phyloP scores from a whole-genome alignment of 768 basidiomycete species.

The Leccinum truebloodii region DNA sequence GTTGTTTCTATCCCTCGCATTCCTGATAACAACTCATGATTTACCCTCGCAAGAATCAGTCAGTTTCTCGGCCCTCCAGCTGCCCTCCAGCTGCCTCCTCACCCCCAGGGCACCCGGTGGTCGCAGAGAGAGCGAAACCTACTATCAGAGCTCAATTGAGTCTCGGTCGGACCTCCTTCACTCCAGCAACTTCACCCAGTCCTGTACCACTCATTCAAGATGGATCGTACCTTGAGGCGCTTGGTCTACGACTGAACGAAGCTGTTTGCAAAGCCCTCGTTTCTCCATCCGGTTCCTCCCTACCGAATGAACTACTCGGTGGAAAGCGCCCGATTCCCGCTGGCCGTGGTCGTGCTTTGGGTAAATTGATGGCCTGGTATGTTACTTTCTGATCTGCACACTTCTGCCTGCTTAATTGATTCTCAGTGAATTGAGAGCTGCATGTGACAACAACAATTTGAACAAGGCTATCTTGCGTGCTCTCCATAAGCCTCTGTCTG shows the following conservation, averaged over 20 bases:
- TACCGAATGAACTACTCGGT: constrained; percentile 51
- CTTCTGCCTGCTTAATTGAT: constrained; percentile 15
- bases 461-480: constrained; percentile 70
- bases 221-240: constrained; percentile 76
- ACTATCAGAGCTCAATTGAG: constrained; percentile 60
- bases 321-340: constrained; percentile 74
- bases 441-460: constrained; percentile 62
- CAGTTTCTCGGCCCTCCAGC: constrained; percentile 64
- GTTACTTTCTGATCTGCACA: constrained; percentile 31
- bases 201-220: constrained; percentile 62
- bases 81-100: constrained; percentile 60
- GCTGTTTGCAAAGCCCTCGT: constrained; percentile 75
- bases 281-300: constrained; percentile 58
- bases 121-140: constrained; percentile 50
- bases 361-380: constrained; percentile 69
- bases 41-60: constrained; percentile 66
- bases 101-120: constrained; percentile 38
- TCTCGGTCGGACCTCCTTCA: constrained; percentile 54
- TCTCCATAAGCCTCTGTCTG: constrained; percentile 75
- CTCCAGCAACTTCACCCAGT: constrained; percentile 33
- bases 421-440: constrained; percentile 66
- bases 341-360: constrained; percentile 69
- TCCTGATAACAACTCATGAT: constrained; percentile 40
- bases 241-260: constrained; percentile 77
- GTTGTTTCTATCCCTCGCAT: constrained; percentile 27